phyloP scores from a whole-genome alignment of 768 basidiomycete species.

The Pseudohyphozyma bogoriensis region DNA sequence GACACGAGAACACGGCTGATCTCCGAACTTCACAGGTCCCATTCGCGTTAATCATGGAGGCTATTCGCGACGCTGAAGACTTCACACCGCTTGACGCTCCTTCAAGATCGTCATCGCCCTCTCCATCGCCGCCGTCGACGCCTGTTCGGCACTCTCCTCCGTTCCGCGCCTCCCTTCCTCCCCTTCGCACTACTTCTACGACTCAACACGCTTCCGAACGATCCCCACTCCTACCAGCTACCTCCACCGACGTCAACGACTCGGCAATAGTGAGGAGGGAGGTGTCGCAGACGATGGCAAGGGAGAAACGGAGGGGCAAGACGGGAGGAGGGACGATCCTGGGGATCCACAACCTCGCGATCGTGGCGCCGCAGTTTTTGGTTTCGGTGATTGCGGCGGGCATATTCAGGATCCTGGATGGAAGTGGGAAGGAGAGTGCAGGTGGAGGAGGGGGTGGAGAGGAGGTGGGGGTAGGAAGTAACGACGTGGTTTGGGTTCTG shows the following conservation, averaged over 20 bases:
- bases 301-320: conserved; percentile 1
- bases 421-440: background rate
- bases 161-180: background rate
- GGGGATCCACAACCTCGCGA: conserved; percentile 41
- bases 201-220: background rate
- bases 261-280: too few species aligned
- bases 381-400: conserved; percentile 41
- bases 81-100: background rate
- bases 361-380: conserved; percentile 44
- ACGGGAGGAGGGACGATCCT: conserved; percentile 35
- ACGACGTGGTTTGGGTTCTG: conserved; percentile 42
- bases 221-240: background rate
- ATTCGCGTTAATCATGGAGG: conserved; percentile 27
- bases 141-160: background rate
- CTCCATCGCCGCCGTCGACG: background rate
- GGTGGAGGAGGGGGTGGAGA: conserved; percentile 16
- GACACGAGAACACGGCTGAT: background rate
- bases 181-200: background rate
- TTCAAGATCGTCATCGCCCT: background rate
- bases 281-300: background rate
- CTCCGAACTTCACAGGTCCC: conserved; percentile 8
- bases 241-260: too few species aligned
- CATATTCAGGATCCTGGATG: conserved; percentile 38
- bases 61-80: conserved; percentile 7
- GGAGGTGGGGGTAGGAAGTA: conserved; percentile 2